phyloP scores from a whole-genome alignment of 176 grass and related monocot genomes.

The Lolium rigidum region DNA sequence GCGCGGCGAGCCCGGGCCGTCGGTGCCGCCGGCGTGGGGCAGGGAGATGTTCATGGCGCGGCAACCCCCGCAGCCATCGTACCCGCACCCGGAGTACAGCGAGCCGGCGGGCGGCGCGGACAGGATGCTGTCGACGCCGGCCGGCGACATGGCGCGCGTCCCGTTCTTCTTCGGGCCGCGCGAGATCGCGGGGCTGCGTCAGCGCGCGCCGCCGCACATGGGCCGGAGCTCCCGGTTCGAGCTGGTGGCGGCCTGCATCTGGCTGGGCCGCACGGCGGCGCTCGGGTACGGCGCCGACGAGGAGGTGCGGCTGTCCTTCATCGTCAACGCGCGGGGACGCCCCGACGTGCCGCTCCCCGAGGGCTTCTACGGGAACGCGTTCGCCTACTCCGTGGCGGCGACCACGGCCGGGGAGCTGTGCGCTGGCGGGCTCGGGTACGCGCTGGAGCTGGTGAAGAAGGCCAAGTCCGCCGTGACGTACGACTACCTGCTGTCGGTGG shows the following conservation, averaged over 20 bases:
- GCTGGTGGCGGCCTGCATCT: background rate
- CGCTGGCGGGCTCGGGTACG: constrained; percentile 37
- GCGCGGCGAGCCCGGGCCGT: background rate
- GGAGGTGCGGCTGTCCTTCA: constrained; percentile 60
- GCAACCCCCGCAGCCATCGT: background rate
- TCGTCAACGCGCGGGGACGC: constrained; percentile 55
- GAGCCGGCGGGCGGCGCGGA: constrained; percentile 20
- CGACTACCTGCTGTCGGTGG: constrained; percentile 68
- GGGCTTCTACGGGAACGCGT: constrained; percentile 79
- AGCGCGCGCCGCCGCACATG: constrained; percentile 35
- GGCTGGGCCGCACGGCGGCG: background rate
- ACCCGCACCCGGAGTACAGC: constrained; percentile 62
- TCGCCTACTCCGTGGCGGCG: constrained; percentile 54
- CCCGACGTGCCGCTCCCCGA: constrained; percentile 46
- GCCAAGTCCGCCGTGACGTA: constrained; percentile 58
- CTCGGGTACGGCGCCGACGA: constrained; percentile 37
- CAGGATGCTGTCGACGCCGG: background rate
- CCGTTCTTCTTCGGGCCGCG: constrained; percentile 48
- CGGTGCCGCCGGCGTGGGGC: background rate
- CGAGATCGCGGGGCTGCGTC: constrained; percentile 53
- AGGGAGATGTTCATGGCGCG: background rate
- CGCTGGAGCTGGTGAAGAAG: constrained; percentile 61
- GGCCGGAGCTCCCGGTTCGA: constrained; percentile 30
- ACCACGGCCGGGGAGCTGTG: constrained; percentile 51
- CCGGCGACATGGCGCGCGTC: background rate